A percentile compares a stretch with the other conserved stretches of the same genome.
Conservation (phyloP, 208 protist genomes). For the Acanthamoeba sp. region DNA sequence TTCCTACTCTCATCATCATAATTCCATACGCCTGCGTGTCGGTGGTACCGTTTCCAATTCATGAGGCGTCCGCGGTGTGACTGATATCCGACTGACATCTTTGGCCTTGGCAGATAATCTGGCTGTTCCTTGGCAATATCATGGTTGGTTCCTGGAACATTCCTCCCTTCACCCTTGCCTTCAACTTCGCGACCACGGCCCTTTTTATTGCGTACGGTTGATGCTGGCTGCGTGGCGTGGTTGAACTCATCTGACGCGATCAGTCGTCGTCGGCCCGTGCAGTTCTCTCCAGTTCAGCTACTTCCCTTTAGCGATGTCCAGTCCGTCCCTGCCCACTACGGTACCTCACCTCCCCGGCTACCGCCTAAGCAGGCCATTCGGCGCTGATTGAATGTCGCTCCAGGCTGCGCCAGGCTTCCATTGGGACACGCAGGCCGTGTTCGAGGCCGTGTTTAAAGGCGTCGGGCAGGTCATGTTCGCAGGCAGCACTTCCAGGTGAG, state of each 20-base stretch:
- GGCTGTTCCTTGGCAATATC: conserved; percentile 18
- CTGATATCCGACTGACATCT: neutral
- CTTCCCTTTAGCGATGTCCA: neutral
- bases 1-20: neutral
- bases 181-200: conserved; percentile 2
- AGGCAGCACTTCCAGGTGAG: neutral
- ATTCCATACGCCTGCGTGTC: neutral
- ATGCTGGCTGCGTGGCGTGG: neutral
- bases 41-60: no score
- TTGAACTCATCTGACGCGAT: neutral
- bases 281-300: conserved; percentile 6
- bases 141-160: neutral
- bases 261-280: neutral
- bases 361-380: neutral
- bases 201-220: neutral
- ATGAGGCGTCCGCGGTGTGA: no score
- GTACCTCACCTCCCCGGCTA: neutral
- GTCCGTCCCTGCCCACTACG: neutral
- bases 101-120: neutral
- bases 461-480: conserved; percentile 37
- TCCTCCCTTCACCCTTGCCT: conserved; percentile 36
- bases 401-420: neutral
- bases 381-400: neutral
- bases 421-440: conserved; percentile 24
- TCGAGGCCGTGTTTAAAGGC: conserved; percentile 54